Conservation (phyloP, 768 basidiomycete genomes). For the Suillus luteus region DNA sequence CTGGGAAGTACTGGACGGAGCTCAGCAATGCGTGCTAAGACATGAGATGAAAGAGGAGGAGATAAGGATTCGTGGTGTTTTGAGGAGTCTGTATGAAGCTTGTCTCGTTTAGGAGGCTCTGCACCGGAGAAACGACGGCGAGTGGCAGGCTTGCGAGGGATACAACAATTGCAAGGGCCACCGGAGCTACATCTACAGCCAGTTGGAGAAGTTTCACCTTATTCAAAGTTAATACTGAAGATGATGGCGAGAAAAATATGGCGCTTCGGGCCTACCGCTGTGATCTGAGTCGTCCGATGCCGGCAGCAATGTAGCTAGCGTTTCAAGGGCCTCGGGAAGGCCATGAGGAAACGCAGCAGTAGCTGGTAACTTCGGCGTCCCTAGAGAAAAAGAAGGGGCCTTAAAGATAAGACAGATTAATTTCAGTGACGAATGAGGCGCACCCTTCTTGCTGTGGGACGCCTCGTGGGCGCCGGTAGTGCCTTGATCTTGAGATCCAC, state of each 20-base stretch:
- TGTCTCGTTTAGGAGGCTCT: slow-evolving; percentile 33
- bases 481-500: slow-evolving; percentile 41
- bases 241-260: slow-evolving; percentile 39
- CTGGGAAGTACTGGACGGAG: slow-evolving; percentile 73
- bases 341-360: slow-evolving; percentile 82
- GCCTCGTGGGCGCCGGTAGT: slow-evolving; percentile 13
- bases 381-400: slow-evolving; percentile 40
- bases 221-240: slow-evolving; percentile 47
- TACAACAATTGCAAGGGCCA: slow-evolving; percentile 59
- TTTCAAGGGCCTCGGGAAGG: slow-evolving; percentile 68
- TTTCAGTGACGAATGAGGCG: slow-evolving; percentile 30
- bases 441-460: slow-evolving; percentile 64
- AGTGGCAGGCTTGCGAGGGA: slow-evolving; percentile 47
- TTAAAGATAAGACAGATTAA: slow-evolving; percentile 46
- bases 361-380: slow-evolving; percentile 59
- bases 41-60: slow-evolving; percentile 44
- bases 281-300: slow-evolving; percentile 63
- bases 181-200: slow-evolving; percentile 49
- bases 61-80: slow-evolving; percentile 18
- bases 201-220: slow-evolving; percentile 47
- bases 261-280: slow-evolving; percentile 61
- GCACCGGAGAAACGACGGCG: slow-evolving; percentile 35
- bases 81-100: slow-evolving; percentile 24
- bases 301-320: slow-evolving; percentile 39
- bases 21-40: slow-evolving; percentile 62